Conservation (phyloP, 2,329 filamentous ascomycete genomes). For the Drechmeria coniospora region DNA sequence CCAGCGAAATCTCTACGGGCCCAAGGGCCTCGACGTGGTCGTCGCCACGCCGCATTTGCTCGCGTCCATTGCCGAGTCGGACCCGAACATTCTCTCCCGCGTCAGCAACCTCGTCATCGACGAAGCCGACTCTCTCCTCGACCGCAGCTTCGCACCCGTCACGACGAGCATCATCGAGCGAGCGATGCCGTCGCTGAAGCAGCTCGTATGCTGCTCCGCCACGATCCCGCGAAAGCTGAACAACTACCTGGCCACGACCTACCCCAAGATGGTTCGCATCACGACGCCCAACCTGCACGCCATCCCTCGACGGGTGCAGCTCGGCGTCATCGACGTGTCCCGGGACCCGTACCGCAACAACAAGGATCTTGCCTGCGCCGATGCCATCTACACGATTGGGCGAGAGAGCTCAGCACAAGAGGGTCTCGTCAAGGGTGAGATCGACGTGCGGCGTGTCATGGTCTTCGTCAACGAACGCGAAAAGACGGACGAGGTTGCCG, state of each 20-base stretch:
- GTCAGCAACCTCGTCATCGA: conserved; percentile 82
- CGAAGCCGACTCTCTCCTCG: conserved; percentile 90
- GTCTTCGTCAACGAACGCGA: conserved; percentile 97
- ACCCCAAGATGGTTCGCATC: conserved; percentile 69
- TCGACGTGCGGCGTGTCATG: conserved; percentile 69
- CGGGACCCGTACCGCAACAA: conserved; percentile 90
- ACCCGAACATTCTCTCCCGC: conserved; percentile 84
- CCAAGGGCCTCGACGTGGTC: conserved; percentile 68
- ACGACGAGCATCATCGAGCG: conserved; percentile 75
- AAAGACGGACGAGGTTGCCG: conserved; percentile 64
- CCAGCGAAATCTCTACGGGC: conserved; percentile 67
- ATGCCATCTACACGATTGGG: conserved; percentile 86
- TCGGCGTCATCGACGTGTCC: conserved; percentile 83
- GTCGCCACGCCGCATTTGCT: conserved; percentile 83
- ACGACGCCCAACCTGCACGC: conserved; percentile 93
- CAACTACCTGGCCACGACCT: conserved; percentile 64
- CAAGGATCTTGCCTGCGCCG: conserved; percentile 82
- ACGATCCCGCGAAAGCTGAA: conserved; percentile 89
- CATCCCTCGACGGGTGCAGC: conserved; percentile 84
- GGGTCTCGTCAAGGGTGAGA: conserved; percentile 34
- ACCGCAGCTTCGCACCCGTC: conserved; percentile 76
- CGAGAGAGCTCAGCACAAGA: conserved; percentile 52
- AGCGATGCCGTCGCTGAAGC: conserved; percentile 63
- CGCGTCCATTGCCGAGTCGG: conserved; percentile 70
- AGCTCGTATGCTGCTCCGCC: conserved; percentile 85